A percentile compares a stretch with the other conserved stretches of the same genome.
phyloP scores from a whole-genome alignment of 2,329 filamentous ascomycete species.

The Pseudogymnoascus sp. region DNA sequence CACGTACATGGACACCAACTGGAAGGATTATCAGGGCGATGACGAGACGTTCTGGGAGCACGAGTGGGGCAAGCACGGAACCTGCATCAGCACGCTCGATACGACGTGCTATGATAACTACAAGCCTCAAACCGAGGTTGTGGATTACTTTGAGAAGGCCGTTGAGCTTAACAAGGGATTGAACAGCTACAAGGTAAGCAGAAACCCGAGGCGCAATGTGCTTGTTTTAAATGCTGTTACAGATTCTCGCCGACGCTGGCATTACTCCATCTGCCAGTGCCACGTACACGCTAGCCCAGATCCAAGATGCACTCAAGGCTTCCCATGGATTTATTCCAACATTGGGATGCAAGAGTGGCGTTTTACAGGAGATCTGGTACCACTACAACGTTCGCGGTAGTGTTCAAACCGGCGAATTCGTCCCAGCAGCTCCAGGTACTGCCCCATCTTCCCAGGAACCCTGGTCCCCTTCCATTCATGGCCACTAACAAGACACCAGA shows the following conservation, averaged over 20 bases:
- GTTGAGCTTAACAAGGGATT: constrained; percentile 60
- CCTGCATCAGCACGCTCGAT: constrained; percentile 63
- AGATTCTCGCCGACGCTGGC: constrained; percentile 53
- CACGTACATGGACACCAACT: constrained; percentile 62
- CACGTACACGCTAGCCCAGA: constrained; percentile 38
- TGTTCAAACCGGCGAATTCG: constrained; percentile 42
- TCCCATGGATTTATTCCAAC: constrained; percentile 38
- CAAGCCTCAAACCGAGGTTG: constrained; percentile 53
- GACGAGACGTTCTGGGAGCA: constrained; percentile 65
- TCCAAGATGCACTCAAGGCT: constrained; percentile 36
- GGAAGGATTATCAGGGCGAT: constrained; percentile 61
- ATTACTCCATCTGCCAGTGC: constrained; percentile 41
- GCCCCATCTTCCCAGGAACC: not conserved
- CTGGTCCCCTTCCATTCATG: not conserved
- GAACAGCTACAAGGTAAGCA: constrained; percentile 51
- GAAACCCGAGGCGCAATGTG: not conserved
- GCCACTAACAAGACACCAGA: constrained; percentile 8
- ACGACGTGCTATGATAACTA: constrained; percentile 60
- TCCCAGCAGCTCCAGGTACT: constrained; percentile 28
- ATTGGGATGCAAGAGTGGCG: constrained; percentile 37
- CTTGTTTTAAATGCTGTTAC: not conserved
- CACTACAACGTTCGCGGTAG: constrained; percentile 46
- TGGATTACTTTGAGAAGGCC: constrained; percentile 61
- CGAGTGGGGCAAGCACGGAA: constrained; percentile 69
- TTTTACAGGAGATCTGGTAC: constrained; percentile 48